Evolutionary conservation across 2,329 filamentous ascomycete genomes (phyloP), one percentile per base, ranked within the genome.

Genomic region (Trichophyton schoenleinii): DNA sequence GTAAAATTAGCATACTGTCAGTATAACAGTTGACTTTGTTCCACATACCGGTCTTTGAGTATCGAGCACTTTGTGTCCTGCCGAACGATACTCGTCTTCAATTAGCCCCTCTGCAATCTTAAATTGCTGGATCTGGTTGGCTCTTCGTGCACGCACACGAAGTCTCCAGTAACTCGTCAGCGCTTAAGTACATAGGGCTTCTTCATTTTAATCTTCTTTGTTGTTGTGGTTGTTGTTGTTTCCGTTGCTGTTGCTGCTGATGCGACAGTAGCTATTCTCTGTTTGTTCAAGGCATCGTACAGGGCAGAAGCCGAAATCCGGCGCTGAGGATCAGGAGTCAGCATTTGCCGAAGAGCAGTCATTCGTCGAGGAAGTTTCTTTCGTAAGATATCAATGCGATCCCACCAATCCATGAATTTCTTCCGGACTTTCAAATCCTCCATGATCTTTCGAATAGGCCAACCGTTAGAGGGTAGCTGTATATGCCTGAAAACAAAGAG

Each of bases 251-350:
- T 15, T 55, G 41, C n/a, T 18, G 41, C 15, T 44, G 41, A 5
- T 36, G 34, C 3, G 13, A 28, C 28, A 9, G 41, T 6, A 15
- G 41, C n/a, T 44, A 18, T 44, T 15, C n/a, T 44, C n/a, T 28
- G 36, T 44, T 42, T 44, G 13, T 44, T 44, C 18, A 58, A 18
- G 8, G 20, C n/a, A 8, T 22, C 55, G 5, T 44, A 25, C 11
- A 58, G n/a, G n/a, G 41, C 3, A 42, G 55, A 58, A 25, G 55
- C 55, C 7, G 55, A 42, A 44, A 58, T 58, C 15, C 55, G 55
- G 22, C 28, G 34, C 5, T 58, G 36, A 25, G 55, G 55, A 11
- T 58, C 36, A 11, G 25, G 20, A 15, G 22, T 11, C 36, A 58
- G 18, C 55, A 58, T 58, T 31, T 44, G 11, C 18, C 20, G 55